Evolutionary conservation across 2,329 filamentous ascomycete species (phyloP).

Genomic region (Neopestalotiopsis rosae): DNA sequence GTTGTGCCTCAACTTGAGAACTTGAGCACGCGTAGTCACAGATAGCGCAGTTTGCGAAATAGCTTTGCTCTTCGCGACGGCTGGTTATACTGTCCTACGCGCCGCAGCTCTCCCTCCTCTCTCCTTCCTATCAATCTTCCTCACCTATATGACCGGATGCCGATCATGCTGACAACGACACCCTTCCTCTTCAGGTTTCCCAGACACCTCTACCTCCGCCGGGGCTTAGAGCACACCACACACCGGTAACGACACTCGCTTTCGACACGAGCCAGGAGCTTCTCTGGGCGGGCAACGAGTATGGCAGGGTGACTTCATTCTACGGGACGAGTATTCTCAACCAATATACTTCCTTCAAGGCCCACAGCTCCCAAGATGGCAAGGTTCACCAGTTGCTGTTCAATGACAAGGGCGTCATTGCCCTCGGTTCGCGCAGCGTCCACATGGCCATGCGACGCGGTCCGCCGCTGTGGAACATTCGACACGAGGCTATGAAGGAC

Average conservation of each 20-base stretch:
- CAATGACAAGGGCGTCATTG: slow-evolving; percentile 88
- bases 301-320: slow-evolving; percentile 88
- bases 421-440: slow-evolving; percentile 80
- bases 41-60: slow-evolving; percentile 26
- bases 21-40: neutral
- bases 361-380: slow-evolving; percentile 75
- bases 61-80: neutral
- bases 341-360: slow-evolving; percentile 88
- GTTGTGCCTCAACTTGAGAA: slow-evolving; percentile 29
- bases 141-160: neutral
- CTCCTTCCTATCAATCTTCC: neutral
- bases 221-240: slow-evolving; percentile 71
- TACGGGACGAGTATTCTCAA: slow-evolving; percentile 79
- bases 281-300: slow-evolving; percentile 91
- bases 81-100: neutral
- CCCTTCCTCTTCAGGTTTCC: slow-evolving; percentile 63
- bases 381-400: slow-evolving; percentile 87
- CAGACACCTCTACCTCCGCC: slow-evolving; percentile 82
- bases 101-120: neutral
- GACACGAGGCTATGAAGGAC: slow-evolving; percentile 79
- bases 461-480: slow-evolving; percentile 85
- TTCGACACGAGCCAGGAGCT: slow-evolving; percentile 92
- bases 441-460: slow-evolving; percentile 89
- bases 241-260: slow-evolving; percentile 77
- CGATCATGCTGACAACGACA: neutral